Conservation (phyloP, 139 green algal species). For the Desmodesmus armatus region DNA sequence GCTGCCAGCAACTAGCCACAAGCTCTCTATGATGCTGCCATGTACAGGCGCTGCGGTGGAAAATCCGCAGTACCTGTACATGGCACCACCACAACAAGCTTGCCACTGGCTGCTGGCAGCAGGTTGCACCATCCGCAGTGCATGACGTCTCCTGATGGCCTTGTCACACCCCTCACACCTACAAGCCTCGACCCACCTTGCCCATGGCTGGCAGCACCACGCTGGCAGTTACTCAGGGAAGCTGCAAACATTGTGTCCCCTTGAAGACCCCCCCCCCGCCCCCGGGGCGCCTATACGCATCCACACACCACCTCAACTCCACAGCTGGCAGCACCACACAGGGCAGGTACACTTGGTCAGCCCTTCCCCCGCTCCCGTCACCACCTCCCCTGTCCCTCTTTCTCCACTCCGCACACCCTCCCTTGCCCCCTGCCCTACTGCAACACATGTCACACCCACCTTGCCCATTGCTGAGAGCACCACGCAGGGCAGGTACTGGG, state of each 20-base stretch:
- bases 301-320: conserved; percentile 92
- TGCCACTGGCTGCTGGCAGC: background rate
- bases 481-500: conserved; percentile 84
- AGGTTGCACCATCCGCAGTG: background rate
- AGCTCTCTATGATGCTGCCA: no score
- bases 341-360: conserved; percentile 82
- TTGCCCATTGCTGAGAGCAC: conserved; percentile 99
- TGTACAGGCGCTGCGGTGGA: no score
- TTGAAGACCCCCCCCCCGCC: no score
- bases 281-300: no score
- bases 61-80: no score
- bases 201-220: conserved; percentile 98
- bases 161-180: background rate
- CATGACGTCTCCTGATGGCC: conserved; percentile 65
- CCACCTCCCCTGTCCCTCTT: conserved; percentile 65
- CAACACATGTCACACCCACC: no score
- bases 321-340: conserved; percentile 96
- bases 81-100: no score
- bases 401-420: background rate
- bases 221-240: conserved; percentile 83
- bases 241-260: conserved; percentile 81
- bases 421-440: no score
- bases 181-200: conserved; percentile 88
- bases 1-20: no score
- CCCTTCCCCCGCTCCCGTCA: conserved; percentile 94